Percentiles rank a stretch among this genome's conserved stretches.
phyloP scores from a whole-genome alignment of 2,329 filamentous ascomycete species.

The Cadophora luteo-olivacea region DNA sequence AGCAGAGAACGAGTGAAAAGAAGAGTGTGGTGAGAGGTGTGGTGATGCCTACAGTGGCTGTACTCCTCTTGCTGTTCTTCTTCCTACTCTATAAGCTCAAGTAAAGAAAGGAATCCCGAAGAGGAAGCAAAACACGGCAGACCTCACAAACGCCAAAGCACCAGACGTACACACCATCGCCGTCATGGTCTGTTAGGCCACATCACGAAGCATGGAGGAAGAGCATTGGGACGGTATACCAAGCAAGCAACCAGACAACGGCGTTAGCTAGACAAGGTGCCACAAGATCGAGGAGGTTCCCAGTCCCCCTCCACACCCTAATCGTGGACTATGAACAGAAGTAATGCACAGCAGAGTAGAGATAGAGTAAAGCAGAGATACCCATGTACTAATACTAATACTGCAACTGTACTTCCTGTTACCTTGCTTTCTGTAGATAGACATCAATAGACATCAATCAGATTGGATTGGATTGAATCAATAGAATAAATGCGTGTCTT shows the following conservation, averaged over 20 bases:
- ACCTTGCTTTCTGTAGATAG: background rate
- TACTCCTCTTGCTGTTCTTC: background rate
- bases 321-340: background rate
- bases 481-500: background rate
- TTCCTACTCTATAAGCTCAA: background rate
- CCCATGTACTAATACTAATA: background rate
- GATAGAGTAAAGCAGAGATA: background rate
- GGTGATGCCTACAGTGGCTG: background rate
- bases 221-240: too few relatives aligned
- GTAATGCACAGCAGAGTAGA: background rate
- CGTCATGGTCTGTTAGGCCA: too few relatives aligned
- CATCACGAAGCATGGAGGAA: too few relatives aligned
- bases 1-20: background rate
- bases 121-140: too few relatives aligned
- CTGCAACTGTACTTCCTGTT: background rate
- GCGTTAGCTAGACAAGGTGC: background rate
- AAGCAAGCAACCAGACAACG: background rate
- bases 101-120: background rate
- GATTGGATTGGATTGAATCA: background rate
- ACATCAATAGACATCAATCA: background rate
- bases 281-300: background rate
- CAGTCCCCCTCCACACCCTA: background rate
- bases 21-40: background rate
- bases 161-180: too few relatives aligned
- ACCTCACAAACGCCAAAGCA: too few relatives aligned